phyloP scores from a whole-genome alignment of 768 basidiomycete genomes.

The Tephrocybe sp. region DNA sequence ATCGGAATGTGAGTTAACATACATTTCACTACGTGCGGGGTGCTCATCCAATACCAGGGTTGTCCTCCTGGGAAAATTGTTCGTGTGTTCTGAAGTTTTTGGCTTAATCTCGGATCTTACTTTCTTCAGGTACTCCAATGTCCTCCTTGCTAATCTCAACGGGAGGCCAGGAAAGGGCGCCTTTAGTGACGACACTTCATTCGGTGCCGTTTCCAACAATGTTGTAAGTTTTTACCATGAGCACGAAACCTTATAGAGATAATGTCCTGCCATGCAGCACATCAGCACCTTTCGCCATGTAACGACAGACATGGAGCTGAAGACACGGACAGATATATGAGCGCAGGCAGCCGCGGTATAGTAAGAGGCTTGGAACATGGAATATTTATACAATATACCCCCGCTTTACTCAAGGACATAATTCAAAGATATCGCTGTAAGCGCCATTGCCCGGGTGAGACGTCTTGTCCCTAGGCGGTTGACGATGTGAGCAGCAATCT shows the following conservation, averaged over 20 bases:
- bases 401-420: too few relatives aligned
- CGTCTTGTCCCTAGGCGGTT: too few relatives aligned
- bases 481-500: too few relatives aligned
- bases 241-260: not conserved
- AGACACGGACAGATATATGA: not conserved
- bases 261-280: not conserved
- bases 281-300: slow-evolving; percentile 2
- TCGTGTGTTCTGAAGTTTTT: not conserved
- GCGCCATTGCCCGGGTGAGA: too few relatives aligned
- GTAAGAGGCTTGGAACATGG: not conserved
- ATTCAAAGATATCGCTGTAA: too few relatives aligned
- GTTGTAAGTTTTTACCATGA: not conserved
- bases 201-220: not conserved
- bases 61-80: slow-evolving; percentile 2
- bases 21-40: not conserved
- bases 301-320: slow-evolving; percentile 2
- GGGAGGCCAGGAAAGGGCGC: not conserved
- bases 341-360: too few relatives aligned
- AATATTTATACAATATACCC: too few relatives aligned
- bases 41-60: not conserved
- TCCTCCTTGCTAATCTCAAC: slow-evolving; percentile 2
- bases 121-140: not conserved
- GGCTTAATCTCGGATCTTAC: not conserved
- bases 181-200: not conserved
- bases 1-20: not conserved